Evolutionary conservation across 2,329 filamentous ascomycete genomes (phyloP), one percentile per base, ranked within the genome.

Genomic region (Drechslerella coelobrocha): DNA sequence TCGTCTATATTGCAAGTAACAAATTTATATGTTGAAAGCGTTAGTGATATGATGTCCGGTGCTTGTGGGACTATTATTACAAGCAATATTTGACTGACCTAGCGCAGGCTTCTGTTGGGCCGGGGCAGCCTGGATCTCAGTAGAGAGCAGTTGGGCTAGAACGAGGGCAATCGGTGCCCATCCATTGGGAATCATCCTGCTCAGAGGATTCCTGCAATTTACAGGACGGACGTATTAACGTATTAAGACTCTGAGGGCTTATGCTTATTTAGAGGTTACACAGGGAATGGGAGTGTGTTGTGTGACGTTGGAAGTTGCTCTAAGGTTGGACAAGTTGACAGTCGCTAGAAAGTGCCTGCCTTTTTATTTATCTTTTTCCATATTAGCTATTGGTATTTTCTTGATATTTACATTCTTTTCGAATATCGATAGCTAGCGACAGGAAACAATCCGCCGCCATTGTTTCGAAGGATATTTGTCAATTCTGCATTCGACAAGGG

Each of bases 161-260:
- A 54, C 26, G 43, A 71, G 66, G 53, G 48, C 59, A 39, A 53
- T 37, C n/a, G 39, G 14, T 34, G 66, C 59, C 53, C 56, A 56
- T 5, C 43, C 61, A 23, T 21, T 50, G 43, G 48, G 63, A 43
- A 62, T 34, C 66, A 71, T 71, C 53, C 54, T 71, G 66, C 27
- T 14, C 37, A 34, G 61, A 54, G 48, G 12, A 14, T n/a, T 4
- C 34, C 45, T 54, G 2, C 55, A 41, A 48, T 29, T 56, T 19
- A 41, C 50, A 54, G 39, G 51, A 27, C 17, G 59, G 24, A 47
- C 27, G 51, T 24, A 41, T 19, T 19, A 24, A 31, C 2, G 23
- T 29, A 12, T 29, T 8, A 29, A 43, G 23, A 43, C 43, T 31
- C 29, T 31, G 29, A 31, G 12, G 12, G 12, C 6, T 6, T 12